Evolutionary conservation across 2,329 filamentous ascomycete genomes (phyloP).

Genomic region (Juglanconis sp.): DNA sequence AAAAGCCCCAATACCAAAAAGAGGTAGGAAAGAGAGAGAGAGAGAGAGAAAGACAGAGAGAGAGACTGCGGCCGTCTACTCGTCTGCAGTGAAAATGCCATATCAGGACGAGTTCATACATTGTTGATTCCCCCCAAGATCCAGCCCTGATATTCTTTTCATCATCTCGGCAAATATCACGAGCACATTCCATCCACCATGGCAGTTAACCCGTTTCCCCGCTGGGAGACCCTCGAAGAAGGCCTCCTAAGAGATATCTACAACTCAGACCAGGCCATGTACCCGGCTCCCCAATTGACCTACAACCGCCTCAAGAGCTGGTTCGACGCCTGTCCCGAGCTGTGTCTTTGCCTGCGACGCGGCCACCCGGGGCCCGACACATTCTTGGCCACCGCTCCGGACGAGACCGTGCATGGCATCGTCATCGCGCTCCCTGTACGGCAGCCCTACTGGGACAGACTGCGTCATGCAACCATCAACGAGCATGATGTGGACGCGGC

Average conservation of each 20-base stretch:
- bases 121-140: not conserved
- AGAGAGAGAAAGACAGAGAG: too few relatives aligned
- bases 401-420: not conserved
- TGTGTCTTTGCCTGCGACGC: constrained; percentile 4
- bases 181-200: not conserved
- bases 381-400: not conserved
- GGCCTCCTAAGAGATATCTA: constrained; percentile 7
- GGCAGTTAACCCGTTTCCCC: not conserved
- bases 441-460: constrained; percentile 1
- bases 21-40: too few relatives aligned
- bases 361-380: not conserved
- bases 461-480: not conserved
- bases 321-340: constrained; percentile 4
- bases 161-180: not conserved
- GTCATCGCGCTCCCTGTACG: constrained; percentile 11
- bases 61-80: too few relatives aligned
- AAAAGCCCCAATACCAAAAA: too few relatives aligned
- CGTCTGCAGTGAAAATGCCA: too few relatives aligned
- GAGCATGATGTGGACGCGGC: constrained; percentile 12
- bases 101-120: too few relatives aligned
- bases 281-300: constrained; percentile 9
- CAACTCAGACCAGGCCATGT: constrained; percentile 15
- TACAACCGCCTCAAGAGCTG: constrained; percentile 12
- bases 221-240: constrained; percentile 8
- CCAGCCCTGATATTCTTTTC: not conserved